Conservation (phyloP, 1,284 basidiomycete genomes). For the Gastroboletus turbinatus region DNA sequence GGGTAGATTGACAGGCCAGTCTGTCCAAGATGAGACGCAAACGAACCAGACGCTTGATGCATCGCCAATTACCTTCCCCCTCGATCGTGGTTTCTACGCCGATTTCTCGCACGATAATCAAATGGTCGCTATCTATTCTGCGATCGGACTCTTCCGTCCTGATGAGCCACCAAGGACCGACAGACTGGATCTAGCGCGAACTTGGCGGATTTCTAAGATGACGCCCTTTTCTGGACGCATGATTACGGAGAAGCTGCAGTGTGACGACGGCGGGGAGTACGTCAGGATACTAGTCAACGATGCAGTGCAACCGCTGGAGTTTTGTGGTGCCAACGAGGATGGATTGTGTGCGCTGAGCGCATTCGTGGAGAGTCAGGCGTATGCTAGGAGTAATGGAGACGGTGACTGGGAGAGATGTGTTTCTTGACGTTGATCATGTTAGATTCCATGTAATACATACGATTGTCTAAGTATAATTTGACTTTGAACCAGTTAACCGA, state of each 20-base stretch:
- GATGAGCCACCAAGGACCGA: conserved; percentile 44
- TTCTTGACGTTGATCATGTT: neutral
- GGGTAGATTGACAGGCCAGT: conserved; percentile 67
- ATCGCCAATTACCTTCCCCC: conserved; percentile 69
- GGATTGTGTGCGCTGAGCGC: conserved; percentile 63
- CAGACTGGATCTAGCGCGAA: conserved; percentile 41
- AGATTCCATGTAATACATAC: neutral
- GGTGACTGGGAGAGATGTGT: conserved; percentile 67
- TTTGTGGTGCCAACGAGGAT: conserved; percentile 52
- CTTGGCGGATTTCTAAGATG: conserved; percentile 60
- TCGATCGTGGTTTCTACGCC: conserved; percentile 61
- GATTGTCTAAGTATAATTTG: neutral
- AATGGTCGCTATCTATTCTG: conserved; percentile 74
- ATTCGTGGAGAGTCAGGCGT: conserved; percentile 73
- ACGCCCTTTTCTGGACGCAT: conserved; percentile 56
- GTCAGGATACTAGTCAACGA: conserved; percentile 71
- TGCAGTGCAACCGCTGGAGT: conserved; percentile 58
- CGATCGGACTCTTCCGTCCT: conserved; percentile 66
- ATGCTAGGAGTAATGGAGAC: conserved; percentile 60
- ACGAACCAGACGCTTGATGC: conserved; percentile 78
- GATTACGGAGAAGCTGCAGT: conserved; percentile 58
- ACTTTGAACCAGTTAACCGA: too few relatives aligned
- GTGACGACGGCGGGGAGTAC: conserved; percentile 41
- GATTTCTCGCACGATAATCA: conserved; percentile 86
- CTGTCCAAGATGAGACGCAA: conserved; percentile 69